phyloP scores from a whole-genome alignment of 1,284 basidiomycete species.

The Rhodotorula sp. region DNA sequence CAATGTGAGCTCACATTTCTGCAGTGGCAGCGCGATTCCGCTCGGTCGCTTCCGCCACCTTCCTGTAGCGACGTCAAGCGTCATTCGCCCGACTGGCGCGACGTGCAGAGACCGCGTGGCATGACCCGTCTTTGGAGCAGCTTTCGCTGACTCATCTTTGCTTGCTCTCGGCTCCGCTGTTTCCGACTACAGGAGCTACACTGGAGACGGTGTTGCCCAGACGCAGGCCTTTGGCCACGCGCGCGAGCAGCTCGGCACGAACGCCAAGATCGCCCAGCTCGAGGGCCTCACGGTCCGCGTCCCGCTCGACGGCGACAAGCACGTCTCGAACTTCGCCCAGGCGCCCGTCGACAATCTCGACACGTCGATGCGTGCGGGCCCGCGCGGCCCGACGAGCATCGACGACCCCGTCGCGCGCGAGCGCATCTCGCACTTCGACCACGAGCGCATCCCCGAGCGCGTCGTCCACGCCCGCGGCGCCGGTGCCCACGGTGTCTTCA shows the following conservation, averaged over 20 bases:
- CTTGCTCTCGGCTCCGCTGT: too few species aligned
- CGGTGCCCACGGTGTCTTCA: constrained; percentile 75
- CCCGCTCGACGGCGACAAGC: constrained; percentile 32
- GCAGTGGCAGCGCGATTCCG: too few species aligned
- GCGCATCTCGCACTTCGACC: constrained; percentile 43
- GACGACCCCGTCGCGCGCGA: constrained; percentile 41
- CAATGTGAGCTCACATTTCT: too few species aligned
- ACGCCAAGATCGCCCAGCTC: constrained; percentile 33
- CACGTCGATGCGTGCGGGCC: constrained; percentile 38
- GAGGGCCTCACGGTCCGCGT: constrained; percentile 25
- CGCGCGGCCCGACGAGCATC: constrained; percentile 37
- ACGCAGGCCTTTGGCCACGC: constrained; percentile 12
- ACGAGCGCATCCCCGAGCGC: constrained; percentile 71
- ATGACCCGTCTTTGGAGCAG: too few species aligned
- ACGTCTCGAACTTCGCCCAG: constrained; percentile 34
- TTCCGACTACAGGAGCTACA: constrained; percentile 9
- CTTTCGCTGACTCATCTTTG: too few species aligned
- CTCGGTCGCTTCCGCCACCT: too few species aligned
- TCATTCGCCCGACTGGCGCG: too few species aligned
- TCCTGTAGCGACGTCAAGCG: too few species aligned
- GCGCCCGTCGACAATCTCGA: constrained; percentile 45
- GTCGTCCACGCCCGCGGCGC: constrained; percentile 57
- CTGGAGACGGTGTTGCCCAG: constrained; percentile 28
- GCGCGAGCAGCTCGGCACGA: constrained; percentile 6
- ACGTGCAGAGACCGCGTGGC: too few species aligned